Evolutionary conservation across 495 filamentous ascomycete species (phyloP).

Genomic region (Tuber indicum): DNA sequence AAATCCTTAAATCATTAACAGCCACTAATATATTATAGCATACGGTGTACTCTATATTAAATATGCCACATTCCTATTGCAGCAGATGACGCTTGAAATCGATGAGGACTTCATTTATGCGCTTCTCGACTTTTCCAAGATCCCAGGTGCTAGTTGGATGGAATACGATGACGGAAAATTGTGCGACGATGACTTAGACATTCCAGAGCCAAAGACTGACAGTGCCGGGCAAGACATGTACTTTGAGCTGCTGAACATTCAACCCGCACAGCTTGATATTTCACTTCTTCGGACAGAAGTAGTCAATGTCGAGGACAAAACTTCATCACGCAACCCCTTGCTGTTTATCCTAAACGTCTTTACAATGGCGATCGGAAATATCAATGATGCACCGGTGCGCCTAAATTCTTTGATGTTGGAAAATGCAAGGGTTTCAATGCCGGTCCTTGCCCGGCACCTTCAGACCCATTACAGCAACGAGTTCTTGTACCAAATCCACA

Average conservation of each 20-base stretch:
- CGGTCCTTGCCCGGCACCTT: constrained; percentile 73
- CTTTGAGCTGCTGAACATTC: constrained; percentile 92
- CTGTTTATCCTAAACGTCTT: constrained; percentile 98
- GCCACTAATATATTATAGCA: constrained; percentile 41
- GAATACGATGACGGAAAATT: constrained; percentile 74
- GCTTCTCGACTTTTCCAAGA: constrained; percentile 88
- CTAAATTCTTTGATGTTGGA: constrained; percentile 91
- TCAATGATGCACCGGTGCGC: constrained; percentile 91
- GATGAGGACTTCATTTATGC: constrained; percentile 98
- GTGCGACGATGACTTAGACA: constrained; percentile 80
- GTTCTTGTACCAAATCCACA: constrained; percentile 87
- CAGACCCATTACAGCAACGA: constrained; percentile 94
- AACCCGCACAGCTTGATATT: constrained; percentile 95
- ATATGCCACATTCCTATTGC: constrained; percentile 84
- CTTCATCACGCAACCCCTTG: constrained; percentile 79
- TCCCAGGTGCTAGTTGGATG: constrained; percentile 87
- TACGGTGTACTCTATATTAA: constrained; percentile 98
- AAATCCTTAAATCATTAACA: neutral
- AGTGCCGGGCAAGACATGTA: constrained; percentile 86
- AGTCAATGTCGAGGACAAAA: constrained; percentile 91
- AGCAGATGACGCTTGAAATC: constrained; percentile 97
- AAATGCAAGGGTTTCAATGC: constrained; percentile 85
- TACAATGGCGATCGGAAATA: constrained; percentile 97
- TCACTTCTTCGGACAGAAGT: constrained; percentile 95
- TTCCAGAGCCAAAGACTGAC: constrained; percentile 82